Evolutionary conservation across 495 filamentous ascomycete genomes (phyloP).

Genomic region (Lindgomyces ingoldianus): DNA sequence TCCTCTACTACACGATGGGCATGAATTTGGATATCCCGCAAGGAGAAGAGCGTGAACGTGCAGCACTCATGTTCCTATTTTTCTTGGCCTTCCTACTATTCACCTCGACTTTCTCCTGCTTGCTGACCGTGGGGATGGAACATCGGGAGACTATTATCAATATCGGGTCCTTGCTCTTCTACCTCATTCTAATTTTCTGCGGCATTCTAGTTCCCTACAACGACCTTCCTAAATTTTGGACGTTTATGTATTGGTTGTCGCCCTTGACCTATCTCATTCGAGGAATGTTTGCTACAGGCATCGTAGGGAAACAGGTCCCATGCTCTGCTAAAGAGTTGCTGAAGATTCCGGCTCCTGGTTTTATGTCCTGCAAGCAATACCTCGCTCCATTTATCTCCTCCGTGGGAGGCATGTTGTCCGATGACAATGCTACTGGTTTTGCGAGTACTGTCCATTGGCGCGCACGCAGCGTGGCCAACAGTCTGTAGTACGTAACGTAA

Average conservation of each 20-base stretch:
- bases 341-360: neutral
- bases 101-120: neutral
- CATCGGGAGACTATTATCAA: neutral
- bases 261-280: constrained; percentile 11
- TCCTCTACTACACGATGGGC: no score
- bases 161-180: constrained; percentile 6
- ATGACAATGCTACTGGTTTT: no score
- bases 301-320: neutral
- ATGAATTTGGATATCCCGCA: no score
- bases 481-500: no score
- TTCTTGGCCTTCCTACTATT: constrained; percentile 14
- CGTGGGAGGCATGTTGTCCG: no score
- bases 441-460: no score
- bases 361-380: no score
- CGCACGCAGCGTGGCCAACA: no score
- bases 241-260: constrained; percentile 15
- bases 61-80: no score
- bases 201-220: neutral
- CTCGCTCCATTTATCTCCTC: no score
- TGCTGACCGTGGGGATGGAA: neutral
- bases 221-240: constrained; percentile 13
- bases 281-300: constrained; percentile 2
- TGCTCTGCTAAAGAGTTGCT: constrained; percentile 6
- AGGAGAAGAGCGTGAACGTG: no score
- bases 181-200: constrained; percentile 7